These are phyloP conservation scores for Phlyctochytrium arcticum DNA, from an alignment of 192 early-diverging fungal genomes.

Conservation along the genomic window DNA sequence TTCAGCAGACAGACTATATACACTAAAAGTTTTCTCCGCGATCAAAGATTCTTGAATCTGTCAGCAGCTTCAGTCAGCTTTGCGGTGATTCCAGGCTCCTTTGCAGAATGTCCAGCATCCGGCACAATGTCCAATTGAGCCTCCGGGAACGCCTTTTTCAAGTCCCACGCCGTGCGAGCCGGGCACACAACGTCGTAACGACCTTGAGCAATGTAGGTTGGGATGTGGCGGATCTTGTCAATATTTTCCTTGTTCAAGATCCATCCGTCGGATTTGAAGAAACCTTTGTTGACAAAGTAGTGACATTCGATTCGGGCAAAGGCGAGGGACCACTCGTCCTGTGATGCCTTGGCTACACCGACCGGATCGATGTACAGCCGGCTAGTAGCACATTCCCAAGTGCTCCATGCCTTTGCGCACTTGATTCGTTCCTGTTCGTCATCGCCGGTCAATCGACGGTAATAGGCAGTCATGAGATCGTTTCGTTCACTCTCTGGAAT, in stretches of 20 bases:
- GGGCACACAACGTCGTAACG: conserved; percentile 59
- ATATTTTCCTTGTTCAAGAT: conserved; percentile 55
- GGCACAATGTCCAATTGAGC: conserved; percentile 58
- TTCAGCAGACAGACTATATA: no score
- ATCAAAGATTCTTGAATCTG: conserved; percentile 49
- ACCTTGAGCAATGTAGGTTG: conserved; percentile 58
- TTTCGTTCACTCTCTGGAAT: conserved; percentile 61
- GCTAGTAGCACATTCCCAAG: conserved; percentile 56
- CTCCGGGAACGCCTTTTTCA: conserved; percentile 58
- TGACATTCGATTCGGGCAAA: conserved; percentile 72
- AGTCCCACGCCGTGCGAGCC: conserved; percentile 38
- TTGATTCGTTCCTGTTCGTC: conserved; percentile 44
- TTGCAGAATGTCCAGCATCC: conserved; percentile 62
- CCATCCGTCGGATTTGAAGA: conserved; percentile 57
- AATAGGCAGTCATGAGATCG: conserved; percentile 61
- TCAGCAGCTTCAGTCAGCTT: conserved; percentile 57
- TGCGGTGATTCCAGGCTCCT: conserved; percentile 47
- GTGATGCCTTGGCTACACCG: conserved; percentile 52
- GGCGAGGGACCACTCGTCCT: conserved; percentile 55
- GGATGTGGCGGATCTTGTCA: conserved; percentile 62
- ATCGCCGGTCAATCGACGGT: conserved; percentile 56
- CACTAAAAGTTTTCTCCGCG: no score
- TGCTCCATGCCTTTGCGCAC: conserved; percentile 55
- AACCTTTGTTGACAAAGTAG: conserved; percentile 69
- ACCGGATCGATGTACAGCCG: conserved; percentile 50